Evolutionary conservation across 2,329 filamentous ascomycete genomes (phyloP).

Genomic region (Fusarium xylarioides): DNA sequence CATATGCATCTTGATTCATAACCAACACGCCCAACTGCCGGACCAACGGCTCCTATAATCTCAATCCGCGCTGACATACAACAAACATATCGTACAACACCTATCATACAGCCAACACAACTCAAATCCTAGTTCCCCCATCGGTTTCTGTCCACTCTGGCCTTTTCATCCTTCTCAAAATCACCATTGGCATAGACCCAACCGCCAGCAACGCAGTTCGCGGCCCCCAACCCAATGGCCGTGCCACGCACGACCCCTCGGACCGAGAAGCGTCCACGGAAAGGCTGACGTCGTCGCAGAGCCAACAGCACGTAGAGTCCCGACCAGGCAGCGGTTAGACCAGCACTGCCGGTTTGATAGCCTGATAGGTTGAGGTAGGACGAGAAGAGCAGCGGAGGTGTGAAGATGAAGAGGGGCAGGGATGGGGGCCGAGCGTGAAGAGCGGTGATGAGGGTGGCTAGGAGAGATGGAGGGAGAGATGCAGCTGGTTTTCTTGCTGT

Average conservation of each 20-base stretch:
- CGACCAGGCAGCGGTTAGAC: slow-evolving; percentile 64
- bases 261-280: slow-evolving; percentile 55
- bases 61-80: background rate
- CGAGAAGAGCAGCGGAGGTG: slow-evolving; percentile 63
- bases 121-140: slow-evolving; percentile 51
- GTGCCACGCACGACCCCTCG: slow-evolving; percentile 61
- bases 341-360: slow-evolving; percentile 65
- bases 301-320: slow-evolving; percentile 67
- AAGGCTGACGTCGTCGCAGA: slow-evolving; percentile 55
- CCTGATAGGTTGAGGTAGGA: slow-evolving; percentile 69
- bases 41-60: background rate
- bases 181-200: slow-evolving; percentile 64
- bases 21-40: background rate
- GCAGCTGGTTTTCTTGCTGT: slow-evolving; percentile 53
- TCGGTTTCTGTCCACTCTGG: slow-evolving; percentile 59
- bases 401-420: slow-evolving; percentile 61
- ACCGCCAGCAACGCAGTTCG: slow-evolving; percentile 59
- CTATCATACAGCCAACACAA: slow-evolving; percentile 21
- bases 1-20: background rate
- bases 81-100: slow-evolving; percentile 18
- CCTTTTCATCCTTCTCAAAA: slow-evolving; percentile 58
- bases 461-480: slow-evolving; percentile 62
- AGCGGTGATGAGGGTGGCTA: slow-evolving; percentile 65
- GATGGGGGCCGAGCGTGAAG: slow-evolving; percentile 65
- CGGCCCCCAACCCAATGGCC: slow-evolving; percentile 59